Evolutionary conservation across 129 eudicot species (phyloP).

Genomic region (Arctium lappa): DNA sequence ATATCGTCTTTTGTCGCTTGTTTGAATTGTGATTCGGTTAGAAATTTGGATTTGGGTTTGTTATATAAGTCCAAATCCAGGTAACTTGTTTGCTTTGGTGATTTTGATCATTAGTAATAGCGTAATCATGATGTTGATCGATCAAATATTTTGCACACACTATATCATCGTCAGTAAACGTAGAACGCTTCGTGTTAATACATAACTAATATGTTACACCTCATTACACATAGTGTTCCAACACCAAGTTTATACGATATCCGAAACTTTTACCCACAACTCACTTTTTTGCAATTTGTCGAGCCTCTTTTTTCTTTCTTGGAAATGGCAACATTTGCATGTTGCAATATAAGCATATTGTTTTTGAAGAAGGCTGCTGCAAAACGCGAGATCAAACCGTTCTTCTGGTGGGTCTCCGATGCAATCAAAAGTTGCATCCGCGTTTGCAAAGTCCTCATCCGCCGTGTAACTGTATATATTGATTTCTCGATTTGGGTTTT

Average conservation of each 20-base stretch:
- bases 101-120: neutral
- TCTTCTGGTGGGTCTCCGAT: conserved; percentile 99
- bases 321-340: neutral
- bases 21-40: neutral
- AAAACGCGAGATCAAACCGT: conserved; percentile 77
- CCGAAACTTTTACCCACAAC: neutral
- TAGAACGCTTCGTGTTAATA: neutral
- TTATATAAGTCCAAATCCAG: neutral
- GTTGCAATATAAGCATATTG: conserved; percentile 38
- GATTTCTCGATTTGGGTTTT: neutral
- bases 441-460: conserved; percentile 84
- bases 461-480: conserved; percentile 74
- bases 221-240: neutral
- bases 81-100: neutral
- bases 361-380: conserved; percentile 78
- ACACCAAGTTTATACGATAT: neutral
- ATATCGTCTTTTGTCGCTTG: neutral
- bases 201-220: neutral
- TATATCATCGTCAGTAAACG: neutral
- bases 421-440: conserved; percentile 99
- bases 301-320: neutral
- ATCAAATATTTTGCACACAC: neutral
- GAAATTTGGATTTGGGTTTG: neutral
- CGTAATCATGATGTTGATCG: neutral
- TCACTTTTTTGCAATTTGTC: neutral